A percentile compares a stretch with the other conserved stretches of the same genome.
These are phyloP conservation scores for Globisporangium solare DNA, from an alignment of 352 stramenopile genomes.

Conservation along the genomic window DNA sequence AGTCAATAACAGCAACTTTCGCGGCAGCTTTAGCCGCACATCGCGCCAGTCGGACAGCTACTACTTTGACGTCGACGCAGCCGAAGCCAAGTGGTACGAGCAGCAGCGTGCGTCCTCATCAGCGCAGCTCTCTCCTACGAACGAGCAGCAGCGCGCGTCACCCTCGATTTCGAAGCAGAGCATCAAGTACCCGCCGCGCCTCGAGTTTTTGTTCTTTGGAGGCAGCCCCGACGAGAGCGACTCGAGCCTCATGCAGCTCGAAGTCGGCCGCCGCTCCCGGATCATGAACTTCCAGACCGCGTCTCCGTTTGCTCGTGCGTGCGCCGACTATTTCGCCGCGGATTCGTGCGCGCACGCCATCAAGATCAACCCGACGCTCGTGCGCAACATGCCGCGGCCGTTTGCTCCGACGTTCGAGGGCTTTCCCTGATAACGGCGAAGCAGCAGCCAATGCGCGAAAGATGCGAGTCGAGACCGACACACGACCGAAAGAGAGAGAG, in stretches of 20 bases:
- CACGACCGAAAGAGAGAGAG: not conserved
- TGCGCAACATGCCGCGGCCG: slow-evolving; percentile 35
- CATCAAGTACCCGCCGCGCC: slow-evolving; percentile 15
- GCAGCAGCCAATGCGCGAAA: not conserved
- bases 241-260: slow-evolving; percentile 23
- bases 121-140: not conserved
- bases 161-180: not conserved
- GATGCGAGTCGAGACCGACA: not conserved
- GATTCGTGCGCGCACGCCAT: slow-evolving; percentile 24
- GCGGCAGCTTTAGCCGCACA: slow-evolving; percentile 3
- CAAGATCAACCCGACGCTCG: slow-evolving; percentile 34
- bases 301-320: not conserved
- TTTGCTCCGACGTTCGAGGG: slow-evolving; percentile 31
- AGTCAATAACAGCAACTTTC: not conserved
- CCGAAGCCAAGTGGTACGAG: slow-evolving; percentile 2
- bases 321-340: not conserved
- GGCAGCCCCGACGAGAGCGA: slow-evolving; percentile 29
- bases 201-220: slow-evolving; percentile 60
- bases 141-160: no score
- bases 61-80: slow-evolving; percentile 8
- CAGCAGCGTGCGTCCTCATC: slow-evolving; percentile 5
- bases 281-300: slow-evolving; percentile 9
- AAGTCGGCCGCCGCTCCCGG: slow-evolving; percentile 18
- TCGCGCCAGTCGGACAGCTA: slow-evolving; percentile 9
- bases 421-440: slow-evolving; percentile 5